Evolutionary conservation across 1,139 yeast genomes (phyloP), one percentile per base, ranked within the genome.

Genomic region (Scheffersomyces segobiensis): DNA sequence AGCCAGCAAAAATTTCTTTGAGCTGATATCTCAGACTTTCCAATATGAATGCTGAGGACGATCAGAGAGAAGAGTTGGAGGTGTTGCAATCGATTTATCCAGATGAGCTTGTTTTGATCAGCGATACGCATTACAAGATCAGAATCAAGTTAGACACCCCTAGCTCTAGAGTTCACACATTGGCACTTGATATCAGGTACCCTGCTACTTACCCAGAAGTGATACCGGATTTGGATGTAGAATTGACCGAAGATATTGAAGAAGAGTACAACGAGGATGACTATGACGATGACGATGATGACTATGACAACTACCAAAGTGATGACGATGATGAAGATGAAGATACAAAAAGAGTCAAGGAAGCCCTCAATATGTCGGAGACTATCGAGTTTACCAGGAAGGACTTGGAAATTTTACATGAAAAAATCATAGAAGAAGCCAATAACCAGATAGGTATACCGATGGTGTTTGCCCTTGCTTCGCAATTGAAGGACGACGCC

Each of bases 41-140:
- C 24, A 62, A 50, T 55, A 90, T 90, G 96, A 92, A 88, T 65
- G 83, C 86, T 59, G 68, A 73, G 55, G 96, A 89, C 71, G 97
- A 91, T 71, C 96, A 91, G 68, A 70, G 69, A 49, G 95, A 91
- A 72, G 97, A 91, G 70, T 73, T 91, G 52, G 96, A 91, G 72
- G 92, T 93, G 50, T 81, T 95, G 60, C 88, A 91, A 71, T 88
- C 96, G 24, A 95, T 95, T 59, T 95, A 93, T 70, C 98, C 98
- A 2, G 98, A 93, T 71, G 98, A 95, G 71, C 75, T 95, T 51
- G 70, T 66, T 24, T 70, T 74, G 52, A 69, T 79, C 39, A 73
- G 83, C 10, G 80, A 78, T 8, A 74, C 78, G 0, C 77, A 79
- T 51, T 87, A 83, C 65, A 72, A 78, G 51, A 81, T 88, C 53